phyloP scores from a whole-genome alignment of 139 green algal species.

The Zygnema cylindricum region DNA sequence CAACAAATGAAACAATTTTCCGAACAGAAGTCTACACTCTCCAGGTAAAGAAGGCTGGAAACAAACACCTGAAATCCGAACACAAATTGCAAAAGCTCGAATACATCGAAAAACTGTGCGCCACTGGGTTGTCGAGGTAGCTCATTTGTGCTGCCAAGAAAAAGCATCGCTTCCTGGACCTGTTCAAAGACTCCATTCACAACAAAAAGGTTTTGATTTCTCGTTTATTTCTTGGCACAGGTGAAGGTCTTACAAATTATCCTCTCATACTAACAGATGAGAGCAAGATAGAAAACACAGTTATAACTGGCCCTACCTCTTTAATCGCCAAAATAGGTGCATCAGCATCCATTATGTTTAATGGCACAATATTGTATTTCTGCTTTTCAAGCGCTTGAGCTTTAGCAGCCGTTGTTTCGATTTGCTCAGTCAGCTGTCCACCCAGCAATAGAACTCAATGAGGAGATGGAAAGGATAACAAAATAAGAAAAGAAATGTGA shows the following conservation, averaged over 20 bases:
- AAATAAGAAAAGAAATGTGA: too few species aligned
- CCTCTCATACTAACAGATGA: too few species aligned
- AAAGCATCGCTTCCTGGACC: background rate
- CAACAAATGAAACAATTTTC: too few species aligned
- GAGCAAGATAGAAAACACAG: background rate
- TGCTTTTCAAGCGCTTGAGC: background rate
- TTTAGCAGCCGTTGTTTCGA: constrained; percentile 20
- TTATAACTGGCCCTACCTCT: constrained; percentile 30
- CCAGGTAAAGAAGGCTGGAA: background rate
- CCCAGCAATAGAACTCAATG: too few species aligned
- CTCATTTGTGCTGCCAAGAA: background rate
- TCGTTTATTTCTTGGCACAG: too few species aligned
- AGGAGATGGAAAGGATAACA: background rate
- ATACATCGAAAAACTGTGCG: constrained; percentile 31
- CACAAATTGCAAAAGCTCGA: constrained; percentile 13
- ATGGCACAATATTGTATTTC: constrained; percentile 46
- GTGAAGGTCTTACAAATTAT: too few species aligned
- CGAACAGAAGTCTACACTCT: background rate
- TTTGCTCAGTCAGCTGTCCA: constrained; percentile 16
- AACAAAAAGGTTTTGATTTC: too few species aligned
- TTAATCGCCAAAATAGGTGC: constrained; percentile 5
- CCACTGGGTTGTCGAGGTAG: background rate
- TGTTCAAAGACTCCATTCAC: too few species aligned
- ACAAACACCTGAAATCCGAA: constrained; percentile 40
- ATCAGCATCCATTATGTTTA: constrained; percentile 5